Evolutionary conservation across 2,329 filamentous ascomycete species (phyloP), one percentile per base, ranked within the genome.

Genomic region (Hymenoscyphus albidus): DNA sequence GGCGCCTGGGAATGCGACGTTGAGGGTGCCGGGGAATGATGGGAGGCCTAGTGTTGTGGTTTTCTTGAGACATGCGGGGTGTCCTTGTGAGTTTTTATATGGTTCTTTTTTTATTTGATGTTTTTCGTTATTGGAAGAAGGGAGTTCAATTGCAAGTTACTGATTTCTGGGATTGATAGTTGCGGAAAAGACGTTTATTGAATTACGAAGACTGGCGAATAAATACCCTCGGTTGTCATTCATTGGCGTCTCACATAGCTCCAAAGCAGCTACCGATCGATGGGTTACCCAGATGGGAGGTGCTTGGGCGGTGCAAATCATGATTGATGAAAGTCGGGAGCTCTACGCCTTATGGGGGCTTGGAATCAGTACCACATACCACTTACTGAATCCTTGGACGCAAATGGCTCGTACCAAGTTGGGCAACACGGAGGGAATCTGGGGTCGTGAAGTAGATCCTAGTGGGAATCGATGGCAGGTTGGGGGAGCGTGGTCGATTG

Each of bases 1-100:
- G 56, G 72, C 73, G 6, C 72, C 73, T 1, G 67, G n/a, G 1
- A 66, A 62, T 12, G 27, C 32, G 35, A 71, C 70, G 48, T 64
- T 74, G 48, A 63, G 61, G 16, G 18, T 90, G 14, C 82, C 83
- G 0, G 76, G 76, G 65, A 75, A 82, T 1, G 77, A 79, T 72
- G 75, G 76, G 27, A 84, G 83, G 71, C 85, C 86, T 0, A 83
- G 82, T 0, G 73, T 92, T 2, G 77, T 92, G 31, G 81, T 85
- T 5, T 92, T 92, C 71, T 79, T 92, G 27, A 82, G 90, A 56
- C 87, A 91, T 74, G 91, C 88, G 73, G 89, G 89, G 32, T 91
- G 88, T 78, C 88, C 89, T n/a, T 92, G 89, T 89, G 82, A 74
- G 83, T 76, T 31, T 13, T 22, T 22, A 2, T 2, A 5, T 5